Percentiles rank a stretch among this genome's conserved stretches.
Evolutionary conservation across 805 yeast genomes (phyloP).

Genomic region (Candida ortonii): DNA sequence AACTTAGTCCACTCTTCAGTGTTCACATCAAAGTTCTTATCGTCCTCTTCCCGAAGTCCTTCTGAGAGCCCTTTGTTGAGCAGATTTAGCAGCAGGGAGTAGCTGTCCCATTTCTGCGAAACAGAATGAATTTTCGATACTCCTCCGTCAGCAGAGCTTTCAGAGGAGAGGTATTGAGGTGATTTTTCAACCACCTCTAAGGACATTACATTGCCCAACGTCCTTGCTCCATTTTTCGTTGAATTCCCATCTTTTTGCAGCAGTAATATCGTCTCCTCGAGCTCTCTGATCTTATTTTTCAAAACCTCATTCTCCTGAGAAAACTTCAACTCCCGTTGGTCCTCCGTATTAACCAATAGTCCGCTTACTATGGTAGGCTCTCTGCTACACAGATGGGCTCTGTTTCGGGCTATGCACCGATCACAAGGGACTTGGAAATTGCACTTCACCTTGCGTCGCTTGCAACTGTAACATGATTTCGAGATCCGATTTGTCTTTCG

Average conservation of each 20-base stretch:
- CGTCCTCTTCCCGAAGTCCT: slow-evolving; percentile 24
- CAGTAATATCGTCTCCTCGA: slow-evolving; percentile 23
- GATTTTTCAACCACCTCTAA: slow-evolving; percentile 4
- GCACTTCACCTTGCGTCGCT: slow-evolving; percentile 47
- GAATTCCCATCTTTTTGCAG: slow-evolving; percentile 8
- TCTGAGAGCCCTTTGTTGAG: slow-evolving; percentile 25
- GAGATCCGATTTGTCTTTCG: slow-evolving; percentile 35
- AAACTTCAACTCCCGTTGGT: slow-evolving; percentile 23
- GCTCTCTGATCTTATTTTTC: slow-evolving; percentile 25
- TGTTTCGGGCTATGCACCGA: slow-evolving; percentile 36
- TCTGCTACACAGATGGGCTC: slow-evolving; percentile 31
- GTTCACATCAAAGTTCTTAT: slow-evolving; percentile 24
- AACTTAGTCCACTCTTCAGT: slow-evolving; percentile 30
- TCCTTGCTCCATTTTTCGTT: too few species aligned
- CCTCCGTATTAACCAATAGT: slow-evolving; percentile 25
- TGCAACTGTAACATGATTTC: slow-evolving; percentile 45
- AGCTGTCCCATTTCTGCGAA: slow-evolving; percentile 25
- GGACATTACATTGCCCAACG: background rate
- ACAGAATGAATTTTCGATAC: too few species aligned
- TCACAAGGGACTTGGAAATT: slow-evolving; percentile 47
- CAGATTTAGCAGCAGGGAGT: slow-evolving; percentile 24
- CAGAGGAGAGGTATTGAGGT: too few species aligned
- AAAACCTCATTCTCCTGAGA: slow-evolving; percentile 30
- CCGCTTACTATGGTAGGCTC: slow-evolving; percentile 37
- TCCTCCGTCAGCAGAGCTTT: too few species aligned